These are phyloP conservation scores for Xylariaceae sp. DNA, from an alignment of 2,329 filamentous ascomycete genomes.

Conservation along the genomic window DNA sequence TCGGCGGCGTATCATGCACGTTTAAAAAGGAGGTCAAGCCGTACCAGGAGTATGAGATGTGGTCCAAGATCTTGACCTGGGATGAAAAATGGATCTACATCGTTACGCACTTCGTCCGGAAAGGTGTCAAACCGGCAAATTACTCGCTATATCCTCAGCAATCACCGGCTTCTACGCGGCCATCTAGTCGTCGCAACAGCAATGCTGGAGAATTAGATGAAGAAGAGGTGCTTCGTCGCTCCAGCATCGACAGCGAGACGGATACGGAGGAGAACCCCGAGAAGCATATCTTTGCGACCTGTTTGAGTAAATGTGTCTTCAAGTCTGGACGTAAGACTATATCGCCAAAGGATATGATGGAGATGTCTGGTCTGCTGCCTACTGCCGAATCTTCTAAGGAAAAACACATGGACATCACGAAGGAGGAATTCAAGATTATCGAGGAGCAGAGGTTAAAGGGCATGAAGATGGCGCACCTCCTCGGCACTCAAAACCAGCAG, in stretches of 20 bases:
- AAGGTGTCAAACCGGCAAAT: conserved; percentile 31
- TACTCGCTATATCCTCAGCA: conserved; percentile 33
- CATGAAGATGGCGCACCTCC: conserved; percentile 29
- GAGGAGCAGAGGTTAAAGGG: conserved; percentile 33
- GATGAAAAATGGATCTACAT: conserved; percentile 56
- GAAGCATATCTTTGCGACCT: conserved; percentile 44
- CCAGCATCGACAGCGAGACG: background rate
- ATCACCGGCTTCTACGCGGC: conserved; percentile 6
- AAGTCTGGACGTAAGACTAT: conserved; percentile 62
- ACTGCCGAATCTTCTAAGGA: conserved; percentile 10
- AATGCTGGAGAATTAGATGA: background rate
- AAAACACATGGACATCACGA: background rate
- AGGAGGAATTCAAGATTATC: conserved; percentile 19
- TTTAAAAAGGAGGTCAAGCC: conserved; percentile 53
- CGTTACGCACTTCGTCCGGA: conserved; percentile 47
- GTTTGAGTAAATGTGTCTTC: conserved; percentile 55
- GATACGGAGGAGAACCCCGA: conserved; percentile 12
- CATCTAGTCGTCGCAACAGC: background rate
- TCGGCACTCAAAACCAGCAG: conserved; percentile 27
- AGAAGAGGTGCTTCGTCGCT: background rate
- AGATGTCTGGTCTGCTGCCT: conserved; percentile 58
- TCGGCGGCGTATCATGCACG: conserved; percentile 52
- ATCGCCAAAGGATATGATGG: conserved; percentile 58
- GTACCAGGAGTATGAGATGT: conserved; percentile 49
- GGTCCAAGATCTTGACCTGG: conserved; percentile 50